A percentile compares a stretch with the other conserved stretches of the same genome.
Evolutionary conservation across 164 flowering plant genomes (phyloP).

Genomic region (Liriodendron chinense): DNA sequence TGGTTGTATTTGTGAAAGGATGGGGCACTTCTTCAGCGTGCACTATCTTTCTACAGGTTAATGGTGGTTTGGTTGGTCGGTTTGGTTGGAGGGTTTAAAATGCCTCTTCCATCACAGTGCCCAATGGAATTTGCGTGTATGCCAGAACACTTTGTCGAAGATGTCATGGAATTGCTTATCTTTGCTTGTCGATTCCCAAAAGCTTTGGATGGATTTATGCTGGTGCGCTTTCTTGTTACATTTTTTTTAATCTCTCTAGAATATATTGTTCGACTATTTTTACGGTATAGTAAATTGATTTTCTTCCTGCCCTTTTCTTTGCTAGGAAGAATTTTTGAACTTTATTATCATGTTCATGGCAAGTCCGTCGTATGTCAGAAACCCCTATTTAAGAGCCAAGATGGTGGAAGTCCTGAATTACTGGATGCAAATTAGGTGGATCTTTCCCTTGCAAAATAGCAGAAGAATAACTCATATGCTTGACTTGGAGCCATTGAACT

Average conservation of each 20-base stretch:
- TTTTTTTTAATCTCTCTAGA: not conserved
- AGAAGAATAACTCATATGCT: constrained; percentile 1
- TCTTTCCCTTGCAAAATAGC: constrained; percentile 4
- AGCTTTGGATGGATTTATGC: constrained; percentile 76
- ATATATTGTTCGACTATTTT: not conserved
- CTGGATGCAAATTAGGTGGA: constrained; percentile 92
- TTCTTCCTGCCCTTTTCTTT: constrained; percentile 10
- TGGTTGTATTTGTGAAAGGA: constrained; percentile 42
- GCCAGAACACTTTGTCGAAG: constrained; percentile 99
- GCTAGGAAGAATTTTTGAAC: constrained; percentile 96
- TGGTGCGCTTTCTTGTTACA: constrained; percentile 40
- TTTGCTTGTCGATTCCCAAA: constrained; percentile 89
- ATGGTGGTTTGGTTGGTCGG: constrained; percentile 91
- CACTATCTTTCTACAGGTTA: constrained; percentile 83
- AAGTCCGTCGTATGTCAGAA: constrained; percentile 75
- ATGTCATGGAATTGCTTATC: constrained; percentile 91
- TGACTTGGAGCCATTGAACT: not conserved
- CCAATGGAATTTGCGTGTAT: constrained; percentile 92
- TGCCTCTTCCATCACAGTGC: constrained; percentile 84
- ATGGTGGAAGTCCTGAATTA: constrained; percentile 98
- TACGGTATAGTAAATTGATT: not conserved
- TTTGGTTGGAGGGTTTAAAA: constrained; percentile 84
- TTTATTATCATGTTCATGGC: constrained; percentile 99
- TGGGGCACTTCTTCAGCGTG: constrained; percentile 64
- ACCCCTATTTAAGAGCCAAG: constrained; percentile 96